These are phyloP conservation scores for Chimonanthus praecox DNA, from an alignment of 164 flowering plant genomes.

Conservation along the genomic window DNA sequence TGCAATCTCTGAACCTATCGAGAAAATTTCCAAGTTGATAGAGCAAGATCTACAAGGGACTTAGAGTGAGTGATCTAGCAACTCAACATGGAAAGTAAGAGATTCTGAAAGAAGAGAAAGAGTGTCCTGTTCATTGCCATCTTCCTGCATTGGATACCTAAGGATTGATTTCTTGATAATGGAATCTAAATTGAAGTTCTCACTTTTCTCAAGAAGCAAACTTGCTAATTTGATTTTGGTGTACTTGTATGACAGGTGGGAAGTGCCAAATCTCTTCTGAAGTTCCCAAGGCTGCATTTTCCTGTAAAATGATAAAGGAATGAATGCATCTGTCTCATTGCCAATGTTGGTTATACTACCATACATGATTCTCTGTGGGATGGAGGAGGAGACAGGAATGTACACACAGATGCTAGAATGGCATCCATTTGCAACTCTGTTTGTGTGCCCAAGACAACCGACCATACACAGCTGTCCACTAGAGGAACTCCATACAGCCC, in stretches of 20 bases:
- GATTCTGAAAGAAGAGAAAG: conserved; percentile 71
- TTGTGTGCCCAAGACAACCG: conserved; percentile 54
- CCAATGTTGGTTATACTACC: conserved; percentile 59
- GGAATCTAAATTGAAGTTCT: conserved; percentile 50
- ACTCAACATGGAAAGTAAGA: conserved; percentile 55
- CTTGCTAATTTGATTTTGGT: conserved; percentile 51
- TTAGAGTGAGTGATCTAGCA: conserved; percentile 35
- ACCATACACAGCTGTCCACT: conserved; percentile 92
- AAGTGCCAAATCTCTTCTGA: conserved; percentile 34
- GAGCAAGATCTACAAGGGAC: conserved; percentile 22
- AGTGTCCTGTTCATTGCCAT: conserved; percentile 27
- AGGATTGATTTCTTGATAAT: conserved; percentile 63
- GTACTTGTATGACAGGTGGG: conserved; percentile 49
- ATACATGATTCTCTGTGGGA: conserved; percentile 56
- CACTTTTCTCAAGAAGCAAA: conserved; percentile 49
- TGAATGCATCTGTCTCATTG: conserved; percentile 25
- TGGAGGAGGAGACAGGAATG: conserved; percentile 58
- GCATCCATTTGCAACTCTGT: conserved; percentile 35
- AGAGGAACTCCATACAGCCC: conserved; percentile 76
- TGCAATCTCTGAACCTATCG: conserved; percentile 69
- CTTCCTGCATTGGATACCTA: conserved; percentile 55
- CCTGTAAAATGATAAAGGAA: conserved; percentile 63
- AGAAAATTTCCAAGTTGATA: conserved; percentile 52
- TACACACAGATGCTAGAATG: conserved; percentile 62
- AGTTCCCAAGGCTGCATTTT: conserved; percentile 41